Percentiles rank a stretch among this genome's conserved stretches.
Evolutionary conservation across 805 yeast genomes (phyloP).

Genomic region (Wickerhamiella alocasiicola): DNA sequence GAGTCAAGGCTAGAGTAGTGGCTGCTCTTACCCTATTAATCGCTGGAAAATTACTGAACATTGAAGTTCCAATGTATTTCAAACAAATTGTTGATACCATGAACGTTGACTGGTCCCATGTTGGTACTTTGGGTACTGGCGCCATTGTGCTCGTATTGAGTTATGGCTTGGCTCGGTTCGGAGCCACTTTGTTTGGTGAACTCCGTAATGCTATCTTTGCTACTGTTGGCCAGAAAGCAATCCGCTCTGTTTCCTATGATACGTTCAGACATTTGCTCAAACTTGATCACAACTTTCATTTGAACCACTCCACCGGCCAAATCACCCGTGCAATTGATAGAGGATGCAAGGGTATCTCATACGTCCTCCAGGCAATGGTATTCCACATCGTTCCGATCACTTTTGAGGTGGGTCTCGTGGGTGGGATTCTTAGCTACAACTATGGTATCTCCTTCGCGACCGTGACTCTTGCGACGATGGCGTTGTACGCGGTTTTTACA

Average conservation of each 20-base stretch:
- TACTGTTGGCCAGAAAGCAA: slow-evolving; percentile 87
- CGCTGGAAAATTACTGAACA: slow-evolving; percentile 73
- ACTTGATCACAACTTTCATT: slow-evolving; percentile 80
- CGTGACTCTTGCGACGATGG: slow-evolving; percentile 77
- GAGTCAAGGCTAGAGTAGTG: slow-evolving; percentile 53
- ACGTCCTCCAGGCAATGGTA: slow-evolving; percentile 91
- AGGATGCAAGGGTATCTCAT: slow-evolving; percentile 94
- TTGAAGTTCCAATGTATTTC: slow-evolving; percentile 92
- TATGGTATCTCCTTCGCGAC: slow-evolving; percentile 84
- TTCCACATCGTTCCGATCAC: slow-evolving; percentile 90
- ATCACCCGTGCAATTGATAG: slow-evolving; percentile 91
- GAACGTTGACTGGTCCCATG: slow-evolving; percentile 75
- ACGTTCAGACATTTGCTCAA: slow-evolving; percentile 75
- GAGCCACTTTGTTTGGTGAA: slow-evolving; percentile 90
- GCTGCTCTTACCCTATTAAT: slow-evolving; percentile 63
- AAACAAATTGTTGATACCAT: slow-evolving; percentile 78
- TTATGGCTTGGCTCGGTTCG: slow-evolving; percentile 88
- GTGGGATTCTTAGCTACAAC: slow-evolving; percentile 86
- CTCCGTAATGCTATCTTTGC: slow-evolving; percentile 92
- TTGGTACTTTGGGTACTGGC: slow-evolving; percentile 53
- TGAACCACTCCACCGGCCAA: slow-evolving; percentile 90
- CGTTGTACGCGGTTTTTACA: slow-evolving; percentile 77
- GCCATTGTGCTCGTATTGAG: slow-evolving; percentile 44
- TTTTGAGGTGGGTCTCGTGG: slow-evolving; percentile 83
- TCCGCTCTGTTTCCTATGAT: slow-evolving; percentile 74